Evolutionary conservation across 164 flowering plant genomes (phyloP), one percentile per base, ranked within the genome.

Genomic region (Piper longum): DNA sequence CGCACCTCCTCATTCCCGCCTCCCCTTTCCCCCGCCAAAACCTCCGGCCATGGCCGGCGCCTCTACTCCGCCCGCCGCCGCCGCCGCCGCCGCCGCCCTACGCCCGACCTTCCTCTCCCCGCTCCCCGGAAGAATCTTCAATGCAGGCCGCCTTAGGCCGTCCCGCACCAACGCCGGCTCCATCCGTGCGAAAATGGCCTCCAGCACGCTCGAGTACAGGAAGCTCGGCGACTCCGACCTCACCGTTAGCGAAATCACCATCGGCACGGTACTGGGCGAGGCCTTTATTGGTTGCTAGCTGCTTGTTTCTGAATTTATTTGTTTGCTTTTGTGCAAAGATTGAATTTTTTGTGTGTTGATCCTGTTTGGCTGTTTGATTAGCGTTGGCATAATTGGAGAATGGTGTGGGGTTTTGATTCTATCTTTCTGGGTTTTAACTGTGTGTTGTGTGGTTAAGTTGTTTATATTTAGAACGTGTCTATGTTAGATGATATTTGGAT

Each of bases 191-290:
- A 73, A 64, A 36, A 65, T 52, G 11, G 81, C 62, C 14, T 62
- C 73, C 64, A 79, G 76, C 40, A 69, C 64, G 44, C 66, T 92
- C 76, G 73, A 85, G 79, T 86, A 82, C 68, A 75, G 81, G 66
- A 89, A 86, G 62, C 87, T 89, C 39, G 96, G 96, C 1, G 96
- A 89, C 64, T 92, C 98, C 8, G 98, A 92, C 64, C 96, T 92
- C 60, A 59, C 61, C 3, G 75, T 89, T 45, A 87, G 93, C 72
- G 98, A 92, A 76, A 80, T 92, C 60, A 86, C 93, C 17, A 65
- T 89, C 0, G 98, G 98, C 65, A 89, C 98, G 44, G 98, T 88
- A 76, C 71, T 70, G 18, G 3, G 7, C 65, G 3, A 41, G 1
- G 14, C 42, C 44, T 17, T 12, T 40, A 9, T 43, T 3, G 41